These are phyloP conservation scores for Lachancea nothofagi DNA, from an alignment of 805 yeast genomes.

Conservation along the genomic window DNA sequence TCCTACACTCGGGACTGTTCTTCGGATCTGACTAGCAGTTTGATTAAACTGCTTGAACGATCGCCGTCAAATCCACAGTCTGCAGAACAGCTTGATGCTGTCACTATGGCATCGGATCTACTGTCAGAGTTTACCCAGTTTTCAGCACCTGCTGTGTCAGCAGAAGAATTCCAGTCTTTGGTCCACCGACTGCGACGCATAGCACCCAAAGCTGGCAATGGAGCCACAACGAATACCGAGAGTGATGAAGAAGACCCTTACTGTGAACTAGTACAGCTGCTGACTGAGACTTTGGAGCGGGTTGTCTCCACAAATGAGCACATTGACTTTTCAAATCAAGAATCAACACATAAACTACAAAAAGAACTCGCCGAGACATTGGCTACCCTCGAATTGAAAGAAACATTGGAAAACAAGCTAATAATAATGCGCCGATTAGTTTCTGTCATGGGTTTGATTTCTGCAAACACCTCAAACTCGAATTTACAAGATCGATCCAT, in stretches of 20 bases:
- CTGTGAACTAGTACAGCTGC: conserved; percentile 19
- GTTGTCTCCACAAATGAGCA: conserved; percentile 14
- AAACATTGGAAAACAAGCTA: conserved; percentile 23
- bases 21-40: conserved; percentile 13
- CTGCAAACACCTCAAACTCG: conserved; percentile 21
- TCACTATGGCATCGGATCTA: conserved; percentile 15
- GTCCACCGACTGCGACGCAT: conserved; percentile 4
- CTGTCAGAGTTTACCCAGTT: conserved; percentile 18
- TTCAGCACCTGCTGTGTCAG: conserved; percentile 5
- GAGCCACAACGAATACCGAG: conserved; percentile 15
- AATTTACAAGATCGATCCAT: conserved; percentile 20
- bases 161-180: conserved; percentile 14
- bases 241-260: conserved; percentile 19
- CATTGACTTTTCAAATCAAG: conserved; percentile 12
- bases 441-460: conserved; percentile 25
- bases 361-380: conserved; percentile 16
- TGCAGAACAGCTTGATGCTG: conserved; percentile 1
- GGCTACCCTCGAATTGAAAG: conserved; percentile 15
- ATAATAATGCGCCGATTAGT: conserved; percentile 30
- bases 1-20: conserved; percentile 16
- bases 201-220: conserved; percentile 2
- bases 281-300: conserved; percentile 20
- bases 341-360: conserved; percentile 15
- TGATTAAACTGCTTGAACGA: conserved; percentile 14
- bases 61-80: background rate